These are phyloP conservation scores for Wickerhamiella parazyma DNA, from an alignment of 805 yeast genomes.

Conservation along the genomic window DNA sequence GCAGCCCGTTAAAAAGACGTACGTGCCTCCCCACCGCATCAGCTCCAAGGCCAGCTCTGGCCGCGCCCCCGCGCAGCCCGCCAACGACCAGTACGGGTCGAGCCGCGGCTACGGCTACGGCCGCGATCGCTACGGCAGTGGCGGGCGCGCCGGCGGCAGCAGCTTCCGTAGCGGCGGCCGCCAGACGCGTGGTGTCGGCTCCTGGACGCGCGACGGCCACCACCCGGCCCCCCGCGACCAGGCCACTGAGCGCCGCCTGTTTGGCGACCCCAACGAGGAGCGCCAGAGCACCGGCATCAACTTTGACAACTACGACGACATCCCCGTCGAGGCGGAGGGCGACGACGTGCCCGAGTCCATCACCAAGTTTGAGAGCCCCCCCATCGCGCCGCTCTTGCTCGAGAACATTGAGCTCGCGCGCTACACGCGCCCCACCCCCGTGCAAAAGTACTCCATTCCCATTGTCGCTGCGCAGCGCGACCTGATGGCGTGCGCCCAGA, in stretches of 20 bases:
- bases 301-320: constrained; percentile 96
- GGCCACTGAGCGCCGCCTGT: constrained; percentile 59
- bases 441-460: constrained; percentile 86
- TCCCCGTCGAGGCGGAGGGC: constrained; percentile 97
- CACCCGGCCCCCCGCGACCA: constrained; percentile 25
- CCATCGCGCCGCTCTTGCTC: constrained; percentile 72
- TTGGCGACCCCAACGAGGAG: constrained; percentile 62
- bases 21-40: constrained; percentile 43
- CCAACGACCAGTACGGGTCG: constrained; percentile 22
- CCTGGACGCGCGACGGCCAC: constrained; percentile 17
- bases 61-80: constrained; percentile 2
- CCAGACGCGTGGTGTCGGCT: constrained; percentile 23
- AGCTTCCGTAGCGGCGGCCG: constrained; percentile 23
- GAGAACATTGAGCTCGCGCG: constrained; percentile 80
- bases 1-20: constrained; percentile 23
- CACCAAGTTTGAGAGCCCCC: constrained; percentile 76
- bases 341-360: constrained; percentile 90
- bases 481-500: constrained; percentile 95
- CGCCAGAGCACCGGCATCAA: constrained; percentile 94
- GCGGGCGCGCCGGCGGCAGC: constrained; percentile 23
- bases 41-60: constrained; percentile 11
- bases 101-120: constrained; percentile 17
- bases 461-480: constrained; percentile 81
- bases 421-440: constrained; percentile 93
- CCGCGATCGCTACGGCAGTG: constrained; percentile 20